Conservation (phyloP, 2,329 filamentous ascomycete species). For the Exophiala xenobiotica region DNA sequence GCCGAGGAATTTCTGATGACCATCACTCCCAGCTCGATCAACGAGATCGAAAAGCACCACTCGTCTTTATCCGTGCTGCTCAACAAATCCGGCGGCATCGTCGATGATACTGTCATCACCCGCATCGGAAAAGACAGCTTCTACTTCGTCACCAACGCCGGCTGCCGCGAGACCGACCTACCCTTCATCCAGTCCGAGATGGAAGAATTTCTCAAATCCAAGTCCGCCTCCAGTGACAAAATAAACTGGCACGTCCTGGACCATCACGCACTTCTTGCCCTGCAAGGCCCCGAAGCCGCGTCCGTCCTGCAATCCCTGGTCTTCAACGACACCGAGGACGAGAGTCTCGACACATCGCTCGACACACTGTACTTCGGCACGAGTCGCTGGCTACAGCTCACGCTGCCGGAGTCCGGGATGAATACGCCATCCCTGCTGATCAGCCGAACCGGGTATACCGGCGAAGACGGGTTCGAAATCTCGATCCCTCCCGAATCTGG, state of each 20-base stretch:
- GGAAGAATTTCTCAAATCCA: slow-evolving; percentile 55
- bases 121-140: slow-evolving; percentile 71
- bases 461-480: slow-evolving; percentile 97
- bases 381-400: slow-evolving; percentile 65
- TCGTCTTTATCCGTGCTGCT: slow-evolving; percentile 84
- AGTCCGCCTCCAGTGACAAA: slow-evolving; percentile 47
- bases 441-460: slow-evolving; percentile 90
- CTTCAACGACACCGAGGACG: slow-evolving; percentile 44
- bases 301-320: slow-evolving; percentile 67
- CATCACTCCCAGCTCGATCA: slow-evolving; percentile 75
- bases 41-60: slow-evolving; percentile 62
- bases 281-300: slow-evolving; percentile 80
- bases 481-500: slow-evolving; percentile 71
- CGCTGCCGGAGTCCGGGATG: slow-evolving; percentile 55
- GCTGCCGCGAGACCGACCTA: slow-evolving; percentile 83
- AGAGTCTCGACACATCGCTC: slow-evolving; percentile 53
- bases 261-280: slow-evolving; percentile 75
- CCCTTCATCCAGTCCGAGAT: slow-evolving; percentile 73
- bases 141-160: slow-evolving; percentile 95
- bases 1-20: slow-evolving; percentile 78
- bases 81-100: slow-evolving; percentile 83
- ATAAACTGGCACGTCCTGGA: slow-evolving; percentile 70
- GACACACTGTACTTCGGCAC: slow-evolving; percentile 78
- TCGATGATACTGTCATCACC: slow-evolving; percentile 91
- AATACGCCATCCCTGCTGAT: slow-evolving; percentile 63